Evolutionary conservation across 1,284 basidiomycete species (phyloP), one percentile per base, ranked within the genome.

Genomic region (Ustilago sp.): DNA sequence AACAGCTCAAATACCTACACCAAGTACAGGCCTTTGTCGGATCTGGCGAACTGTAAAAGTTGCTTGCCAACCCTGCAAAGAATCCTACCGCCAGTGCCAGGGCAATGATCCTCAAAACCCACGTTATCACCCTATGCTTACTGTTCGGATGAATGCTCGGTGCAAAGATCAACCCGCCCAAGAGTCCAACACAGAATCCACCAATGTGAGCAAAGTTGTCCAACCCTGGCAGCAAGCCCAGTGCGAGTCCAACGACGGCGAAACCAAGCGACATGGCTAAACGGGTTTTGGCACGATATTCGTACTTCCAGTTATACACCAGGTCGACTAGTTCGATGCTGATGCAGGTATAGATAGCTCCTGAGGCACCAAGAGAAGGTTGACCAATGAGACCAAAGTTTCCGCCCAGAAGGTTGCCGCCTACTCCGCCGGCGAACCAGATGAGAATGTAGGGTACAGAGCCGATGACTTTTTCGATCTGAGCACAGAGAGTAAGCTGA

Each of bases 311-410:
- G 83, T 99, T 96, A 32, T 95, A 91, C 56, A 94, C 89, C 36
- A 99, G 87, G 84, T 99, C 96, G 2, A 97, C 91, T 89, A 89
- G 80, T 38, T 88, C 86, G 76, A 94, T 93, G 2, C 93, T 94
- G 66, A 95, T 90, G 39, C 93, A 94, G 2, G 94, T 94, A 70
- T 98, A 97, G 63, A 98, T 94, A 0, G 95, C 94, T 8, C 96
- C 84, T 2, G 92, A 93, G 0, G 95, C 96, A 52, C 96, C 96
- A 1, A 95, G 89, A n/a, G 93, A 94, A 0, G 95, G 94, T n/a
- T 92, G 88, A 17, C 94, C 94, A 4, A 94, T 92, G 17, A 97
- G 88, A 0, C 94, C 89, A 85, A 98, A 88, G 86, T 96, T 98
- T 4, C 93, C 94, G 32, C 95, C 95, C 8, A 98, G 88, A 28